A percentile compares a stretch with the other conserved stretches of the same genome.
phyloP scores from a whole-genome alignment of 345 rosid genomes.

The Syzygium aromaticum region DNA sequence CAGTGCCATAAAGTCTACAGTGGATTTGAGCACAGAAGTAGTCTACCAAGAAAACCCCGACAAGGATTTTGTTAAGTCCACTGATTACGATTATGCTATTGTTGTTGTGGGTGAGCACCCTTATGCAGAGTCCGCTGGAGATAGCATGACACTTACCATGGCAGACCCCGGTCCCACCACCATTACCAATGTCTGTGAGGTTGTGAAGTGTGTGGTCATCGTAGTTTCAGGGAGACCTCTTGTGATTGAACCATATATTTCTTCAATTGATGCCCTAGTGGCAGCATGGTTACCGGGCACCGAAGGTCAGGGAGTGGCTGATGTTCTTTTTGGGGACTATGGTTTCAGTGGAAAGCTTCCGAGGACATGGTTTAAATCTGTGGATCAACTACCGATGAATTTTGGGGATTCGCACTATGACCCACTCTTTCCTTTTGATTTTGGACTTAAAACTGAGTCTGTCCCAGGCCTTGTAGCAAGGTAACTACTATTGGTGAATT shows the following conservation, averaged over 20 bases:
- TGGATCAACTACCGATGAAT: conserved; percentile 91
- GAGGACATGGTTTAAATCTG: conserved; percentile 78
- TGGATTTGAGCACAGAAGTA: conserved; percentile 63
- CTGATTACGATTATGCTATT: conserved; percentile 64
- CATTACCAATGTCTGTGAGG: conserved; percentile 53
- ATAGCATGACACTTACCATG: conserved; percentile 59
- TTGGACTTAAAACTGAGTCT: conserved; percentile 73
- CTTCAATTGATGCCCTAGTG: conserved; percentile 59
- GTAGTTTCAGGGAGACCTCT: conserved; percentile 84
- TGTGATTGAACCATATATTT: conserved; percentile 65
- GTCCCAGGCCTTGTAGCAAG: conserved; percentile 46
- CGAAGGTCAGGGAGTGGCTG: conserved; percentile 90
- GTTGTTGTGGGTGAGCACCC: conserved; percentile 79
- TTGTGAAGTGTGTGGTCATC: conserved; percentile 67
- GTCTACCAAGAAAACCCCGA: conserved; percentile 58
- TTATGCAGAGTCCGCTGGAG: conserved; percentile 80
- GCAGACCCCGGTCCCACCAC: conserved; percentile 55
- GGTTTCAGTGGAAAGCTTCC: conserved; percentile 88
- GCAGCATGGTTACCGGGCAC: conserved; percentile 97
- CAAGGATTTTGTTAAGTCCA: conserved; percentile 52
- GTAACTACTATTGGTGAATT: conserved; percentile 15
- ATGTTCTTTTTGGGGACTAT: conserved; percentile 74
- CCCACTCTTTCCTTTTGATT: conserved; percentile 74
- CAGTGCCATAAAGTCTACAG: conserved; percentile 52
- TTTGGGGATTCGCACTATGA: conserved; percentile 69